Conservation (phyloP, 345 rosid genomes). For the Camelina laxa region DNA sequence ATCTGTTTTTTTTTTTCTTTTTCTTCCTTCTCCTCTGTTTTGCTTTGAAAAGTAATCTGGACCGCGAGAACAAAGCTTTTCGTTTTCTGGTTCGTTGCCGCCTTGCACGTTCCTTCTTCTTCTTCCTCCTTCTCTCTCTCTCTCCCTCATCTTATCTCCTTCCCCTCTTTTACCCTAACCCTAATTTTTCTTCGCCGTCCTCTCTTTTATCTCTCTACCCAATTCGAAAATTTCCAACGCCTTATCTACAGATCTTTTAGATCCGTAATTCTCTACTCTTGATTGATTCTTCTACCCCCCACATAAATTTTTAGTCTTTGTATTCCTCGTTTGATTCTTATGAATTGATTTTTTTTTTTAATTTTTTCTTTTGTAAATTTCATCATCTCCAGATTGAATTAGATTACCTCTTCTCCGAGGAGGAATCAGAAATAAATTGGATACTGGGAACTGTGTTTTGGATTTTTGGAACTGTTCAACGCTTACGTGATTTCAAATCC, state of each 20-base stretch:
- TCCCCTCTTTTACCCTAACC: constrained; percentile 62
- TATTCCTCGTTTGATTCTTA: constrained; percentile 19
- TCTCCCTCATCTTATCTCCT: constrained; percentile 35
- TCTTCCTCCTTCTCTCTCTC: constrained; percentile 34
- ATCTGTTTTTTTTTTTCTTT: constrained; percentile 18
- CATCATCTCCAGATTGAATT: constrained; percentile 27
- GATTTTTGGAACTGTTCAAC: constrained; percentile 18
- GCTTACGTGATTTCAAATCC: constrained; percentile 8
- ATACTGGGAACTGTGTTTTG: constrained; percentile 19
- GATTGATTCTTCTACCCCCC: neutral
- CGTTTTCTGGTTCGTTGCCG: constrained; percentile 60
- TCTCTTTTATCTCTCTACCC: neutral
- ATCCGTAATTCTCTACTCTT: constrained; percentile 41
- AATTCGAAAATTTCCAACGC: neutral
- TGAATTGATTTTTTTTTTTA: constrained; percentile 17
- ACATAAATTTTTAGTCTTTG: neutral
- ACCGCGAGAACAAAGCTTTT: constrained; percentile 62
- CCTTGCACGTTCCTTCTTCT: constrained; percentile 60
- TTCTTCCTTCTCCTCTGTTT: neutral
- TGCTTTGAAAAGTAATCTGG: constrained; percentile 56
- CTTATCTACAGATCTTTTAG: constrained; percentile 38
- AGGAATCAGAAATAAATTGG: constrained; percentile 9
- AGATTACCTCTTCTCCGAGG: neutral
- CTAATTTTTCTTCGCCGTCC: constrained; percentile 24
- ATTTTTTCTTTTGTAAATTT: neutral